Percentiles rank a stretch among this genome's conserved stretches.
Conservation (phyloP, 768 basidiomycete species). For the Termitomyces sp. region DNA sequence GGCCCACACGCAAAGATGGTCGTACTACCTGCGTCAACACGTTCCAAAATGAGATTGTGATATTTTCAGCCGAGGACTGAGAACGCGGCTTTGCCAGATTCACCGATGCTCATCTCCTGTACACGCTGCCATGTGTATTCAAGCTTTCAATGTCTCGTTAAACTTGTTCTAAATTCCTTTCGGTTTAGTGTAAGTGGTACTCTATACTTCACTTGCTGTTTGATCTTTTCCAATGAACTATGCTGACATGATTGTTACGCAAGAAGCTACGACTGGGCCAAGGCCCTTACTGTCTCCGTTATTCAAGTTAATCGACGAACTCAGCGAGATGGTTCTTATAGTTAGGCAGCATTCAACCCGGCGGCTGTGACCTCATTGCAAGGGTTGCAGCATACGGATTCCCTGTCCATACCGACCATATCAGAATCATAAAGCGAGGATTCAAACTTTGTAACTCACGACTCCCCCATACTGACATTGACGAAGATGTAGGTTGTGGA, state of each 20-base stretch:
- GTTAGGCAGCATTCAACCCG: not conserved
- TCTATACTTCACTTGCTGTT: no score
- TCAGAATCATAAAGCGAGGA: not conserved
- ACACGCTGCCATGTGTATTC: no score
- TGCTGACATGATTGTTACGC: not conserved
- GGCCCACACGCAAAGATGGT: no score
- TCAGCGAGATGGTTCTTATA: not conserved
- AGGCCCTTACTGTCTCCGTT: not conserved
- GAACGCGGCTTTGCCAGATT: no score
- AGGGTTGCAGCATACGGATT: conserved; percentile 18
- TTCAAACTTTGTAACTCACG: conserved; percentile 18
- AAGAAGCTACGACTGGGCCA: no score
- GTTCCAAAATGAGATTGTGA: not conserved
- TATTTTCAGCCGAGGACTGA: not conserved
- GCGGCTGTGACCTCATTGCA: conserved; percentile 1
- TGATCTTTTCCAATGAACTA: not conserved
- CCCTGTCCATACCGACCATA: not conserved
- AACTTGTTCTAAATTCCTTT: not conserved
- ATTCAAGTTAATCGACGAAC: no score
- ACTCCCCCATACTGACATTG: conserved; percentile 20
- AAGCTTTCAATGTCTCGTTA: not conserved
- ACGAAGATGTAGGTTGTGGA: not conserved
- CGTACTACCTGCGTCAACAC: no score
- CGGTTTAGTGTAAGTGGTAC: not conserved
- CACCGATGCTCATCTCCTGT: no score